Conservation (phyloP, 768 basidiomycete genomes). For the Rhizopogon vesiculosus region DNA sequence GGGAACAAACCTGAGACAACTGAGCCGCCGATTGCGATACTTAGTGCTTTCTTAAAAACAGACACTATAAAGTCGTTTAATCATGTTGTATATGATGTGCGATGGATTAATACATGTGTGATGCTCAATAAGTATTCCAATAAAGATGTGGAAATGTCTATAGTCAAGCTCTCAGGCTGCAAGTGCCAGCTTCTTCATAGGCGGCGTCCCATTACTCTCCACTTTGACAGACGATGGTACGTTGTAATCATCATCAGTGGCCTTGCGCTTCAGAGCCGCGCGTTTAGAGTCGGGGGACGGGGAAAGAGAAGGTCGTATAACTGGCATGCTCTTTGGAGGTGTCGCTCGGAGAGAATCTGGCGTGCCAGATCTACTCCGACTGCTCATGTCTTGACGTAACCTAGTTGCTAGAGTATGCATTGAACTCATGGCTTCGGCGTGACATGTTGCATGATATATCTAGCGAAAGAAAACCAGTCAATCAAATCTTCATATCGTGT, state of each 20-base stretch:
- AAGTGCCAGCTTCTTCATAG: conserved; percentile 63
- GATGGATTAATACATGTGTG: conserved; percentile 7
- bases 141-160: conserved; percentile 18
- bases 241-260: conserved; percentile 42
- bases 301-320: conserved; percentile 37
- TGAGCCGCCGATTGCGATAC: not conserved
- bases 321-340: conserved; percentile 28
- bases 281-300: conserved; percentile 46
- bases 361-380: conserved; percentile 70
- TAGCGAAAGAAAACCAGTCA: conserved; percentile 24
- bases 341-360: conserved; percentile 51
- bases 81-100: conserved; percentile 1
- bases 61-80: not conserved
- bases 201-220: conserved; percentile 50
- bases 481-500: not conserved
- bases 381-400: conserved; percentile 54
- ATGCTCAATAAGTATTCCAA: conserved; percentile 26
- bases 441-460: conserved; percentile 95
- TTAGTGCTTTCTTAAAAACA: too few species aligned
- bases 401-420: conserved; percentile 64
- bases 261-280: conserved; percentile 73
- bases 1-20: not conserved
- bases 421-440: conserved; percentile 70
- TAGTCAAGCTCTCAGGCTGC: conserved; percentile 19
- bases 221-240: conserved; percentile 23